phyloP scores from a whole-genome alignment of 495 filamentous ascomycete species.

The Xylaria castorea region DNA sequence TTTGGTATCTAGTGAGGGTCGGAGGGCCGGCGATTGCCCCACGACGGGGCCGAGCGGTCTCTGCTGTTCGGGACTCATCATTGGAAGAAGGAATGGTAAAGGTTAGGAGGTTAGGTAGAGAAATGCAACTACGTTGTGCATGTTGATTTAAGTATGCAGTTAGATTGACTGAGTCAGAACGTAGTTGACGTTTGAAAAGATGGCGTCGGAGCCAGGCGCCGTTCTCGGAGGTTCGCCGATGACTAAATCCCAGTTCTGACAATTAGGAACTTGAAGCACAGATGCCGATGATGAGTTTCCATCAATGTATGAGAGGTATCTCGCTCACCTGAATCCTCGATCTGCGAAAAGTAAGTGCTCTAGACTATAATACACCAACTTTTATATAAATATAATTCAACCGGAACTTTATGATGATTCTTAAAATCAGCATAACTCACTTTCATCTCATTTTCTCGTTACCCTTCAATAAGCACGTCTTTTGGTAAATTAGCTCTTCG shows the following conservation, averaged over 20 bases:
- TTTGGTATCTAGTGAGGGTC: constrained; percentile 34
- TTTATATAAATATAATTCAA: not conserved
- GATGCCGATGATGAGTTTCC: not conserved
- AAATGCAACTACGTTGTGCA: too few relatives aligned
- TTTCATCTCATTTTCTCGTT: not conserved
- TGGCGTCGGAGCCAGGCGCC: not conserved
- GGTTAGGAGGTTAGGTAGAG: not conserved
- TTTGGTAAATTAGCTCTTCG: not conserved
- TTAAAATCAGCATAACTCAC: not conserved
- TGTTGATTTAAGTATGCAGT: not conserved
- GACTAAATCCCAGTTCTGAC: not conserved
- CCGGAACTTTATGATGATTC: too few relatives aligned
- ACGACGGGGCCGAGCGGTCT: constrained; percentile 38
- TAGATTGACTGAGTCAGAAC: not conserved
- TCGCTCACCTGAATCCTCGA: not conserved
- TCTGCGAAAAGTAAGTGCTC: not conserved
- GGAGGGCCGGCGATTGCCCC: constrained; percentile 30
- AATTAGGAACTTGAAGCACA: not conserved
- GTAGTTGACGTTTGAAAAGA: not conserved
- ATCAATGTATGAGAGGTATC: not conserved
- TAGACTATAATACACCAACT: not conserved
- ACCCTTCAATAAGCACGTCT: not conserved
- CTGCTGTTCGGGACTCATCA: not conserved
- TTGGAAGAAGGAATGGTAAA: not conserved
- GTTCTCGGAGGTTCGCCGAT: constrained; percentile 14